These are phyloP conservation scores for Erythrophleum fordii DNA, from an alignment of 306 rosid genomes.

Conservation along the genomic window DNA sequence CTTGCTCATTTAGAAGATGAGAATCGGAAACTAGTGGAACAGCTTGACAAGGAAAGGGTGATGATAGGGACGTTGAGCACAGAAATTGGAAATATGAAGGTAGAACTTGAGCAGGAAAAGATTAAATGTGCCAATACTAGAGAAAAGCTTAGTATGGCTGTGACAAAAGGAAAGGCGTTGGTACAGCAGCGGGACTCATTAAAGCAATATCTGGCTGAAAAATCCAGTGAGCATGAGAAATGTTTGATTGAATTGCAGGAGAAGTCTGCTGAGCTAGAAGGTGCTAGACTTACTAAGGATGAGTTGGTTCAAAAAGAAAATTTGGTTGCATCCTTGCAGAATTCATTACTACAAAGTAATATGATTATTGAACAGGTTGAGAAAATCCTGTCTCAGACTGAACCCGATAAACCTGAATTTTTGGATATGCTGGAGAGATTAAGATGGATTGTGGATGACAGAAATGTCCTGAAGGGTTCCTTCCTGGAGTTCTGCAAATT, in stretches of 20 bases:
- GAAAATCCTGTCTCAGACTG: slow-evolving; percentile 61
- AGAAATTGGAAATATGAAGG: slow-evolving; percentile 65
- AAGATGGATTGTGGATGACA: slow-evolving; percentile 75
- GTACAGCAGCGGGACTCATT: slow-evolving; percentile 90
- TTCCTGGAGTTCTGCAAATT: slow-evolving; percentile 60
- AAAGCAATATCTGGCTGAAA: slow-evolving; percentile 72
- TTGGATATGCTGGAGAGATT: slow-evolving; percentile 66
- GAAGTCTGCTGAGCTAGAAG: slow-evolving; percentile 76
- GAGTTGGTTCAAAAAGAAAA: slow-evolving; percentile 64
- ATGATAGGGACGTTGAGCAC: slow-evolving; percentile 52
- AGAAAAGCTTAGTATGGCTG: slow-evolving; percentile 96
- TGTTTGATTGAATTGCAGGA: slow-evolving; percentile 65
- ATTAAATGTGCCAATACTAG: slow-evolving; percentile 63
- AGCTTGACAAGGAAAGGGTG: slow-evolving; percentile 63
- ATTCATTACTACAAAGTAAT: slow-evolving; percentile 58
- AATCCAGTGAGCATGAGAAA: slow-evolving; percentile 72
- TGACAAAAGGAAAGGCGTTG: slow-evolving; percentile 94
- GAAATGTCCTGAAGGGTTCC: slow-evolving; percentile 56
- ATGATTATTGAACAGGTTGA: slow-evolving; percentile 55
- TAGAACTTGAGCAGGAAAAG: slow-evolving; percentile 87
- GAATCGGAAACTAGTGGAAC: slow-evolving; percentile 65
- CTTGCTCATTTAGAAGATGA: slow-evolving; percentile 62
- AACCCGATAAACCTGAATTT: slow-evolving; percentile 59
- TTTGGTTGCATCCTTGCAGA: slow-evolving; percentile 69
- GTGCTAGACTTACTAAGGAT: slow-evolving; percentile 68